Evolutionary conservation across 441 rosid genomes (phyloP), one percentile per base, ranked within the genome.

Genomic region (Pelargonium cotyledonis): DNA sequence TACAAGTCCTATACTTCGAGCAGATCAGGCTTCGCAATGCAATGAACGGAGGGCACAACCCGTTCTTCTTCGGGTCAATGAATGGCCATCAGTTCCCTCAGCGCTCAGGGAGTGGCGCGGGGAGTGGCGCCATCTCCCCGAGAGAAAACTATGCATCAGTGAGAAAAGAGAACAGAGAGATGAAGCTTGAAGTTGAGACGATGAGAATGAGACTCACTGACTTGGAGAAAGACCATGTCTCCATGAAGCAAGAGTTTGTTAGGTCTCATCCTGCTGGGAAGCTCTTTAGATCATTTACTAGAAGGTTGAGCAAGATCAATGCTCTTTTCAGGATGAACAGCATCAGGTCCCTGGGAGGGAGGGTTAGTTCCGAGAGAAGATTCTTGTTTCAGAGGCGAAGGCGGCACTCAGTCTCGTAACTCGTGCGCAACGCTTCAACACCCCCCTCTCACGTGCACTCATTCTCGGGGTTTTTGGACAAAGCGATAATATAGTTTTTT

Each of bases 1-100:
- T 94, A 53, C 99, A 94, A 76, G 99, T 94, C 62, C 99, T 94
- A 65, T 94, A 91, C 80, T 91, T 94, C 57, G 99, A 91, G 85
- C 99, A 94, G 72, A 78, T 94, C 44, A 86, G 96, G 84, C 94
- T 94, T 29, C 79, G 99, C 77, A 91, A 83, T 70, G 71, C 95
- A 65, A 74, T 94, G 68, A 80, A 83, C 84, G 78, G 88, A 11
- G 86, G 90, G 18, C 88, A 89, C 76, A 84, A 85, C 74, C 96
- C 85, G 75, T 85, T 91, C 80, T 85, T 94, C 69, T 87, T 91
- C 8, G 96, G 83, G 6, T 79, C 85, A 12, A 76, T 81, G 53
- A 85, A 82, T 40, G 85, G 86, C 1, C 89, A 83, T 67, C 91
- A 85, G 75, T 86, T 90, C 95, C 3, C 99, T 12, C 89, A 96